These are phyloP conservation scores for Amanita subjunquillea DNA, from an alignment of 768 basidiomycete species.

Conservation along the genomic window DNA sequence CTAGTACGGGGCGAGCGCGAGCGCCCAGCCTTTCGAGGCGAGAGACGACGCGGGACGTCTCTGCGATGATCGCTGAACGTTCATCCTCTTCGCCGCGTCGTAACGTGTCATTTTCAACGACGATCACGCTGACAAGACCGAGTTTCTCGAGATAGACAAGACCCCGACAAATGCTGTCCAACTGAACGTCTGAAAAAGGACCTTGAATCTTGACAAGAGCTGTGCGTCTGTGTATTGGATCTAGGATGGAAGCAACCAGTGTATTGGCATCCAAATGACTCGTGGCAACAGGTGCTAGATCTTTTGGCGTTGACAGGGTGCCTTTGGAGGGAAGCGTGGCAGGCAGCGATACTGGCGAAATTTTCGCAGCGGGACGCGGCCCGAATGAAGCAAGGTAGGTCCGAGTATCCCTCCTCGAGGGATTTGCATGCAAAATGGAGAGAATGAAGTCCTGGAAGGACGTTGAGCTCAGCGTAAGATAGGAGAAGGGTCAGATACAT, in stretches of 20 bases:
- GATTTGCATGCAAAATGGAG: conserved; percentile 87
- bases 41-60: conserved; percentile 77
- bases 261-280: conserved; percentile 36
- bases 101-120: conserved; percentile 82
- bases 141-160: conserved; percentile 94
- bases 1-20: conserved; percentile 78
- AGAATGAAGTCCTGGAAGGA: conserved; percentile 82
- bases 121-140: conserved; percentile 90
- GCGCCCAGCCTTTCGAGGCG: conserved; percentile 81
- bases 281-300: conserved; percentile 24
- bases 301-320: conserved; percentile 17
- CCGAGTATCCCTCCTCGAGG: conserved; percentile 83
- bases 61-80: conserved; percentile 55
- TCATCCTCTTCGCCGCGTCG: conserved; percentile 60
- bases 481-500: conserved; percentile 25
- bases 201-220: conserved; percentile 96
- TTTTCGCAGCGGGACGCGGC: conserved; percentile 37
- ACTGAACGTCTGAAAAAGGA: conserved; percentile 86
- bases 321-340: conserved; percentile 10
- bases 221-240: conserved; percentile 77
- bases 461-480: conserved; percentile 5
- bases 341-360: conserved; percentile 15
- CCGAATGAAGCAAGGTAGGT: conserved; percentile 91
- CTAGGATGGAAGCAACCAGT: conserved; percentile 64
- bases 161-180: conserved; percentile 88